A percentile compares a stretch with the other conserved stretches of the same genome.
These are phyloP conservation scores for Calonectria fujianensis DNA, from an alignment of 2,329 filamentous ascomycete genomes.

Conservation along the genomic window DNA sequence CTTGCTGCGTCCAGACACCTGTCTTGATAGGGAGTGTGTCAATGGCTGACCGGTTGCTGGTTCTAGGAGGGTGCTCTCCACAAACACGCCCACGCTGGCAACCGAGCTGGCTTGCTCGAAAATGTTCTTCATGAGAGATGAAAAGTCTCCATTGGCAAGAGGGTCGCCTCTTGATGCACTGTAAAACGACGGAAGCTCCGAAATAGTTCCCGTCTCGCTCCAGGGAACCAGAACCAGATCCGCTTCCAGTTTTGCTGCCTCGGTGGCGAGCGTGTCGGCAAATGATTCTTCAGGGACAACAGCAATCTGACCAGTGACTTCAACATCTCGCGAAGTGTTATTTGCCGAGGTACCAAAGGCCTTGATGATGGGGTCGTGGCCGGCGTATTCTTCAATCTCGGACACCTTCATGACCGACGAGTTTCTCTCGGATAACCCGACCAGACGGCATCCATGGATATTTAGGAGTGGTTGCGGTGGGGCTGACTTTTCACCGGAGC, in stretches of 20 bases:
- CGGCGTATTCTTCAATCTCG: conserved; percentile 82
- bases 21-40: conserved; percentile 30
- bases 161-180: conserved; percentile 40
- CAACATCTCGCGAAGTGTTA: conserved; percentile 65
- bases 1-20: conserved; percentile 31
- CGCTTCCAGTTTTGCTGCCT: conserved; percentile 80
- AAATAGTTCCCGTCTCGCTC: conserved; percentile 68
- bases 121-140: conserved; percentile 37
- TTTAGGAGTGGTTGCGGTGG: conserved; percentile 4
- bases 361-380: conserved; percentile 89
- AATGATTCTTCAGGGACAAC: conserved; percentile 86
- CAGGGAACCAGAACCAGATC: conserved; percentile 90
- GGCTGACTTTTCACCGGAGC: not conserved
- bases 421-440: conserved; percentile 91
- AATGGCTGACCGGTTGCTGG: conserved; percentile 12
- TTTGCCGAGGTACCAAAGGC: conserved; percentile 77
- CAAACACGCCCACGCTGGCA: conserved; percentile 35
- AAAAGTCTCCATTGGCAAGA: conserved; percentile 43
- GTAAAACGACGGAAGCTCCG: conserved; percentile 42
- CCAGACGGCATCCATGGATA: conserved; percentile 75
- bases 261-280: conserved; percentile 83
- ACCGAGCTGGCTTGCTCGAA: conserved; percentile 33
- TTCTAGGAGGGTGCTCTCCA: conserved; percentile 42
- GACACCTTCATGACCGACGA: conserved; percentile 96
- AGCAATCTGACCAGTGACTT: conserved; percentile 86